Conservation (phyloP, 1,284 basidiomycete genomes). For the Apiotrichum akiyoshidainum region DNA sequence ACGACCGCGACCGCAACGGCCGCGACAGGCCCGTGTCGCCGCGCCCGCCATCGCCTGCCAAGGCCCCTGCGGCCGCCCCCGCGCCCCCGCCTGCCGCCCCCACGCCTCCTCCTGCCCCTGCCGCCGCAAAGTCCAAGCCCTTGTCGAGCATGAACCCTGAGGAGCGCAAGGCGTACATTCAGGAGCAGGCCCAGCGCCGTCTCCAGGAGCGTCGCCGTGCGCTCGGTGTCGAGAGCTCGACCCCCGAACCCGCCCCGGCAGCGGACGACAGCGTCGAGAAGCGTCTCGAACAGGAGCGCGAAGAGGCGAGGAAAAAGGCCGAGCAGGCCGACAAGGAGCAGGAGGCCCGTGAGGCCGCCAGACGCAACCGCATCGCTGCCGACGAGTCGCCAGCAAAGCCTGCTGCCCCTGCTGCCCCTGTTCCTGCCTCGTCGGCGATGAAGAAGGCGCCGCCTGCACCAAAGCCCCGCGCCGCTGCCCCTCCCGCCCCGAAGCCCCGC, state of each 20-base stretch:
- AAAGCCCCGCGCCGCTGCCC: constrained; percentile 17
- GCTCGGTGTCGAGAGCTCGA: constrained; percentile 67
- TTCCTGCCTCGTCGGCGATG: constrained; percentile 30
- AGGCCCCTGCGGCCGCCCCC: constrained; percentile 10
- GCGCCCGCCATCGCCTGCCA: constrained; percentile 15
- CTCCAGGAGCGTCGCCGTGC: constrained; percentile 84
- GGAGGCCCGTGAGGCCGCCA: constrained; percentile 66
- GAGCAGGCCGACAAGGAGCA: constrained; percentile 70
- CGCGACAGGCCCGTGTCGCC: constrained; percentile 2
- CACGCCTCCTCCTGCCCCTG: constrained; percentile 53
- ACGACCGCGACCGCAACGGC: constrained; percentile 41
- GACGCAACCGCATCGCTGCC: constrained; percentile 65
- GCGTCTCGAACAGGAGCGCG: constrained; percentile 74
- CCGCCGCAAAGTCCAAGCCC: constrained; percentile 51
- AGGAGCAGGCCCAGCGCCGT: constrained; percentile 75
- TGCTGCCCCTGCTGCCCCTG: constrained; percentile 28
- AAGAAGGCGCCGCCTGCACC: constrained; percentile 34
- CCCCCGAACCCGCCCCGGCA: constrained; percentile 50
- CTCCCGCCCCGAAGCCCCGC: constrained; percentile 40
- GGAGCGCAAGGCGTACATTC: constrained; percentile 76
- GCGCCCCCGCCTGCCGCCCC: constrained; percentile 35
- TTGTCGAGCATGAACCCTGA: constrained; percentile 77
- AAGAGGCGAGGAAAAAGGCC: constrained; percentile 77
- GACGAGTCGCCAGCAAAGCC: constrained; percentile 54
- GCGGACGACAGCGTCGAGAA: constrained; percentile 77